Evolutionary conservation across 345 rosid species (phyloP).

Genomic region (Melaleuca alternifolia): DNA sequence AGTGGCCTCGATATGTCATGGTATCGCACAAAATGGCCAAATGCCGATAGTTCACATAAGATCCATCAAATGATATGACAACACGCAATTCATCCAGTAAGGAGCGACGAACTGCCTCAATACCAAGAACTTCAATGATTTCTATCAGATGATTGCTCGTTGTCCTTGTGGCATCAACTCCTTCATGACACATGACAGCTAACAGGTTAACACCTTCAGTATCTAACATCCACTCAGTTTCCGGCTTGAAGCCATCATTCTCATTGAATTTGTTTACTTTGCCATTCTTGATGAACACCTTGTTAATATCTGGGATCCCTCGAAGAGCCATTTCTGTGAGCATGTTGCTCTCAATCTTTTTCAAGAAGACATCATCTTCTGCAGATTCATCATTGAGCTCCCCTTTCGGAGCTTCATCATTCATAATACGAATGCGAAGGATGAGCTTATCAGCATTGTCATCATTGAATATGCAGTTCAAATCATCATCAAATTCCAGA

Average conservation of each 20-base stretch:
- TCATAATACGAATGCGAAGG: slow-evolving; percentile 92
- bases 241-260: slow-evolving; percentile 64
- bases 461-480: slow-evolving; percentile 92
- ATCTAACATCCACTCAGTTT: slow-evolving; percentile 97
- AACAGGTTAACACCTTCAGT: slow-evolving; percentile 98
- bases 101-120: slow-evolving; percentile 94
- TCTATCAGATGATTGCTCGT: slow-evolving; percentile 96
- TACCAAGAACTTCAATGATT: slow-evolving; percentile 93
- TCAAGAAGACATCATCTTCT: slow-evolving; percentile 94
- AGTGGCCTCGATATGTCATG: slow-evolving; percentile 96
- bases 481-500: slow-evolving; percentile 79
- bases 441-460: slow-evolving; percentile 90
- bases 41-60: slow-evolving; percentile 94
- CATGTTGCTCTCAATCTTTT: slow-evolving; percentile 96
- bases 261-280: slow-evolving; percentile 79
- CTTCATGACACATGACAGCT: slow-evolving; percentile 93
- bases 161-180: slow-evolving; percentile 86
- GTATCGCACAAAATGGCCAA: slow-evolving; percentile 96
- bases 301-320: slow-evolving; percentile 91
- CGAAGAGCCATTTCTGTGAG: slow-evolving; percentile 96
- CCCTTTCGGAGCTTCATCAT: slow-evolving; percentile 88
- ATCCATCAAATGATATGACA: slow-evolving; percentile 96
- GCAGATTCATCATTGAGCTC: slow-evolving; percentile 83
- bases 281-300: slow-evolving; percentile 80
- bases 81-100: slow-evolving; percentile 89